A percentile compares a stretch with the other conserved stretches of the same genome.
These are phyloP conservation scores for Eucalyptus polyanthemos DNA, from an alignment of 345 rosid genomes.

Conservation along the genomic window DNA sequence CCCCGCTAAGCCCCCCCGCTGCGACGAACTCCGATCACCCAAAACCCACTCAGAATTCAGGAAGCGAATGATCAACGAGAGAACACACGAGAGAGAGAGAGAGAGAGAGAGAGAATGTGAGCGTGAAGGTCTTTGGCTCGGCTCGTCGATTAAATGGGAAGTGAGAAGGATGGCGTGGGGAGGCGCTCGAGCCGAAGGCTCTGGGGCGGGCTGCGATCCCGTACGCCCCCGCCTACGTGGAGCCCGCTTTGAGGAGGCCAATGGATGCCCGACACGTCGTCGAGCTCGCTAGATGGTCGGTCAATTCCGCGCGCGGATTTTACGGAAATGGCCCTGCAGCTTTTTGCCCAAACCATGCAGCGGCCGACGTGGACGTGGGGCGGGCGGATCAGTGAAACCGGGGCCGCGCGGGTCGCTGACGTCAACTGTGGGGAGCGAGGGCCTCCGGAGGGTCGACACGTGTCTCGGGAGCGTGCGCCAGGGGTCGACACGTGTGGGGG, in stretches of 20 bases:
- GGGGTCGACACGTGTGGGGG: slow-evolving; percentile 10
- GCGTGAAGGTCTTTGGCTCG: neutral
- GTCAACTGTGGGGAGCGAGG: neutral
- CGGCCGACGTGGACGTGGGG: neutral
- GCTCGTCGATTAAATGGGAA: neutral
- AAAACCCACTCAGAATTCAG: neutral
- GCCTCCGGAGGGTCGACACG: slow-evolving; percentile 16
- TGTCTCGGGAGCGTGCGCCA: neutral
- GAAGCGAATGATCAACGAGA: neutral
- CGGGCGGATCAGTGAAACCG: neutral
- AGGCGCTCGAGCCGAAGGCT: neutral
- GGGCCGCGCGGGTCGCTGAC: neutral
- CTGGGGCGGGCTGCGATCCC: neutral
- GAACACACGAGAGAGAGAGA: neutral
- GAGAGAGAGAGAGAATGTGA: neutral
- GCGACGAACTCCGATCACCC: neutral
- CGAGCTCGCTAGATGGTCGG: neutral
- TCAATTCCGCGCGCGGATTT: neutral
- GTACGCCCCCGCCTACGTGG: neutral
- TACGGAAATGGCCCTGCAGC: neutral
- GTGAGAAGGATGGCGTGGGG: neutral
- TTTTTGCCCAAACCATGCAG: slow-evolving; percentile 1
- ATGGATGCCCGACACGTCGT: neutral
- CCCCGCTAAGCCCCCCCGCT: too few relatives aligned
- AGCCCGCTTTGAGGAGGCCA: neutral